Evolutionary conservation across 2,329 filamentous ascomycete species (phyloP), one percentile per base, ranked within the genome.

Genomic region (Venturia oleaginea): DNA sequence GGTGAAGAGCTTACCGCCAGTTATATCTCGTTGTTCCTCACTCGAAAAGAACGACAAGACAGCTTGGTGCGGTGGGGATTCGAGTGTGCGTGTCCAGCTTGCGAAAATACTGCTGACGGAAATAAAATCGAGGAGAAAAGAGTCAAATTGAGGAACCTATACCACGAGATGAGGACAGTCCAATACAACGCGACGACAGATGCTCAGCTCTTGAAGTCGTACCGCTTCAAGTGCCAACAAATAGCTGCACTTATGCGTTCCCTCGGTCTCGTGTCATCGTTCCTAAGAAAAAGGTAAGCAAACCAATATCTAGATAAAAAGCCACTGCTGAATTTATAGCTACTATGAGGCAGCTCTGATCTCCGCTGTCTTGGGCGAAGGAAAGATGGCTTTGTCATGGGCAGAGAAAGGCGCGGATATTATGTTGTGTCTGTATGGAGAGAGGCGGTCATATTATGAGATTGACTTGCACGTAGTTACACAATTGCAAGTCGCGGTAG

Each of bases 261-360:
- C 22, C 46, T 51, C 17, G 46, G 46, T 24, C 46, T 51, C 22
- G 22, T 51, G 13, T 51, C 46, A 10, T 51, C 46, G 22, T 51
- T 51, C 13, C 22, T 51, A 2, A 51, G 46, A 22, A 51, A 51
- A 51, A 27, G 46, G 46, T 51, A 22, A 27, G 46, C 46, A 27
- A 6, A 4, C 8, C 10, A 51, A 24, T 4, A 27, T 51, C 22
- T 2, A 15, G 22, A 27, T 22, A 22, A 30, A 10, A 15, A 17
- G 46, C 22, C 27, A 24, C 17, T 4, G 46, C 46, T 51, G 13
- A 51, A 11, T 27, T 27, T 22, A 13, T 15, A 51, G 46, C 24
- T 51, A 51, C 46, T 51, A 51, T 13, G 46, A 51, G 46, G 46
- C 46, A 51, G 46, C 46, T 51, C 46, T 51, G 11, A 51, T 51